A percentile compares a stretch with the other conserved stretches of the same genome.
Conservation (phyloP, 768 basidiomycete genomes). For the Leccinum longicurvipes region DNA sequence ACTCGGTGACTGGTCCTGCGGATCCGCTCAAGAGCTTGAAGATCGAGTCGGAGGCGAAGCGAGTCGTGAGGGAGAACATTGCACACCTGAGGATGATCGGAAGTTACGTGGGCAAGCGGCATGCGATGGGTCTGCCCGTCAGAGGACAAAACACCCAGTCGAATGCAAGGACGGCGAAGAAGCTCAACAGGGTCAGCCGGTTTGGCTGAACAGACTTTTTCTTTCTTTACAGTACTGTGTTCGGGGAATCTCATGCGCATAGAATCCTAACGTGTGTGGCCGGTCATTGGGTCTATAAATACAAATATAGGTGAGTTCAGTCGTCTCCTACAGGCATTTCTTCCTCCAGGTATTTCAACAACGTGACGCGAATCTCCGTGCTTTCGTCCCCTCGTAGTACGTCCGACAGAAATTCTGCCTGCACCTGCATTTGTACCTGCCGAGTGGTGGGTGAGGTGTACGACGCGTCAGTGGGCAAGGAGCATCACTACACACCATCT, state of each 20-base stretch:
- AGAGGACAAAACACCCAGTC: slow-evolving; percentile 90
- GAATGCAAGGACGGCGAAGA: slow-evolving; percentile 88
- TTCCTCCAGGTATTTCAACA: slow-evolving; percentile 92
- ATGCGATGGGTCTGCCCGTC: slow-evolving; percentile 91
- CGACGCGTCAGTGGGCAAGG: not conserved
- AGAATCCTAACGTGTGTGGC: not conserved
- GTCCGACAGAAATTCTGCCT: slow-evolving; percentile 85
- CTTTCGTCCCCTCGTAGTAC: slow-evolving; percentile 88
- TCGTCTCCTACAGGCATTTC: slow-evolving; percentile 94
- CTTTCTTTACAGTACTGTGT: slow-evolving; percentile 7
- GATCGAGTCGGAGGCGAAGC: slow-evolving; percentile 84
- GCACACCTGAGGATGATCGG: slow-evolving; percentile 92
- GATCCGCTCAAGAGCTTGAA: slow-evolving; percentile 74
- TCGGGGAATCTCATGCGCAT: slow-evolving; percentile 1
- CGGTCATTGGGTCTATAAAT: too few relatives aligned
- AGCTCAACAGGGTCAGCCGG: slow-evolving; percentile 83
- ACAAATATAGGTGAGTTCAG: slow-evolving; percentile 39
- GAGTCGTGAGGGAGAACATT: slow-evolving; percentile 86
- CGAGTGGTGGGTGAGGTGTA: slow-evolving; percentile 14
- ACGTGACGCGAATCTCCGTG: slow-evolving; percentile 88
- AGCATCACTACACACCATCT: slow-evolving; percentile 70
- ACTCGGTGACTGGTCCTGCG: slow-evolving; percentile 33
- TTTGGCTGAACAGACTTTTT: slow-evolving; percentile 30
- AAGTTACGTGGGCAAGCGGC: slow-evolving; percentile 87
- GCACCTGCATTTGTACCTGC: slow-evolving; percentile 95